Evolutionary conservation across 805 yeast species (phyloP).

Genomic region (Candida insectorum): DNA sequence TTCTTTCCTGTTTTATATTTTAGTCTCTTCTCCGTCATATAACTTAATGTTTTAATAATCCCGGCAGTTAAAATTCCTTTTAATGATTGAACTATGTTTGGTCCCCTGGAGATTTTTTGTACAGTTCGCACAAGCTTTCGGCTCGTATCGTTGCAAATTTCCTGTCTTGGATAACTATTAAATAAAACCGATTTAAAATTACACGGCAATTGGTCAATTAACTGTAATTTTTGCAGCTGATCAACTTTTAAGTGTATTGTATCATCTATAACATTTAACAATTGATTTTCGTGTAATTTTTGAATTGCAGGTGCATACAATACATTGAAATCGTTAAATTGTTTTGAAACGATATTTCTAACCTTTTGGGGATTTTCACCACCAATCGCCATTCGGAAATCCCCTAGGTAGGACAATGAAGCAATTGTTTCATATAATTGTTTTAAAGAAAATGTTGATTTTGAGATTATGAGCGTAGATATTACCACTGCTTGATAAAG

Average conservation of each 20-base stretch:
- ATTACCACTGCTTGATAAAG: conserved; percentile 73
- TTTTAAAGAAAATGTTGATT: conserved; percentile 47
- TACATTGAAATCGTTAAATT: conserved; percentile 60
- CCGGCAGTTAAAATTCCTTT: conserved; percentile 93
- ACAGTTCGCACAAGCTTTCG: background rate
- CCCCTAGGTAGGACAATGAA: conserved; percentile 82
- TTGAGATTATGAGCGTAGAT: conserved; percentile 49
- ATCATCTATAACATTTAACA: background rate
- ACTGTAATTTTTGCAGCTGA: conserved; percentile 10
- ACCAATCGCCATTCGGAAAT: conserved; percentile 75
- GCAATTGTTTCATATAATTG: conserved; percentile 76
- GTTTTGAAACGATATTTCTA: conserved; percentile 77
- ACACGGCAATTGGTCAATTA: conserved; percentile 46
- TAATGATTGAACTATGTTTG: conserved; percentile 72
- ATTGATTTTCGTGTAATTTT: background rate
- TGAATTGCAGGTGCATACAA: conserved; percentile 60
- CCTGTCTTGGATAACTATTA: conserved; percentile 8
- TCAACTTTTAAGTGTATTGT: background rate
- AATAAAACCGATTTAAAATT: conserved; percentile 43
- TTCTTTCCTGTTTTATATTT: conserved; percentile 19
- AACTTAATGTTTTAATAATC: conserved; percentile 58
- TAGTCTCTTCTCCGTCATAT: conserved; percentile 67
- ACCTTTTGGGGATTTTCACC: conserved; percentile 94
- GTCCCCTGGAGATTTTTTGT: conserved; percentile 25
- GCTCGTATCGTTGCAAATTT: background rate